Percentiles rank a stretch among this genome's conserved stretches.
phyloP scores from a whole-genome alignment of 2,329 filamentous ascomycete genomes.

The Paecilomyces dactylethromorphus region DNA sequence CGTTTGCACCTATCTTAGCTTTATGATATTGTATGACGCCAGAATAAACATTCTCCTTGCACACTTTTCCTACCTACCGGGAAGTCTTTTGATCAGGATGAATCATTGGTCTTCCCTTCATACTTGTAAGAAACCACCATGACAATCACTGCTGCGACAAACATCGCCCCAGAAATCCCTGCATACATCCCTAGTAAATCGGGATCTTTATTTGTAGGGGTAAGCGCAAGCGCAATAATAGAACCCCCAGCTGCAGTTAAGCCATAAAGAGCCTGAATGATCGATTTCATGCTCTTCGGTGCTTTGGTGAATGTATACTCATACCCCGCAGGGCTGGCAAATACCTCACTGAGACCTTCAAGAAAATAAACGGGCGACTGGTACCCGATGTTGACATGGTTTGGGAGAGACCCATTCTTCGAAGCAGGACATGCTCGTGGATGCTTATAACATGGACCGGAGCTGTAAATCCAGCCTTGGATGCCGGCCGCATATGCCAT shows the following conservation, averaged over 20 bases:
- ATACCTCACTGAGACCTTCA: conserved; percentile 36
- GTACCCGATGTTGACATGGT: conserved; percentile 32
- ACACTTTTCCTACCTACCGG: no score
- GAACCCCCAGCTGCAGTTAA: background rate
- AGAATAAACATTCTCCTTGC: no score
- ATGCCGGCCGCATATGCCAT: conserved; percentile 53
- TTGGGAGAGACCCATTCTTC: conserved; percentile 14
- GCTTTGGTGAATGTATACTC: conserved; percentile 41
- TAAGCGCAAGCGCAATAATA: background rate
- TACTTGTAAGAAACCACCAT: background rate
- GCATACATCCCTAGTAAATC: background rate
- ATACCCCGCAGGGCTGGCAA: conserved; percentile 34
- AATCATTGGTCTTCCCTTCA: background rate
- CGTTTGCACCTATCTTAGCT: no score
- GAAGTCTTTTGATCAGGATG: no score
- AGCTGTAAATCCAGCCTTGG: conserved; percentile 54
- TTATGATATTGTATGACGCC: no score
- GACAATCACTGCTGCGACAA: background rate
- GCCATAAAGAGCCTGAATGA: background rate
- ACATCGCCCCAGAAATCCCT: background rate
- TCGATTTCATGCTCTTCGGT: conserved; percentile 30
- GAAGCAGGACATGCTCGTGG: conserved; percentile 26
- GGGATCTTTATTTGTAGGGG: background rate
- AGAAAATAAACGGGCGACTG: conserved; percentile 35
- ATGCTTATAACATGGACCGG: conserved; percentile 46